These are phyloP conservation scores for Magnaporthales sp. DNA, from an alignment of 2,329 filamentous ascomycete species.

Conservation along the genomic window DNA sequence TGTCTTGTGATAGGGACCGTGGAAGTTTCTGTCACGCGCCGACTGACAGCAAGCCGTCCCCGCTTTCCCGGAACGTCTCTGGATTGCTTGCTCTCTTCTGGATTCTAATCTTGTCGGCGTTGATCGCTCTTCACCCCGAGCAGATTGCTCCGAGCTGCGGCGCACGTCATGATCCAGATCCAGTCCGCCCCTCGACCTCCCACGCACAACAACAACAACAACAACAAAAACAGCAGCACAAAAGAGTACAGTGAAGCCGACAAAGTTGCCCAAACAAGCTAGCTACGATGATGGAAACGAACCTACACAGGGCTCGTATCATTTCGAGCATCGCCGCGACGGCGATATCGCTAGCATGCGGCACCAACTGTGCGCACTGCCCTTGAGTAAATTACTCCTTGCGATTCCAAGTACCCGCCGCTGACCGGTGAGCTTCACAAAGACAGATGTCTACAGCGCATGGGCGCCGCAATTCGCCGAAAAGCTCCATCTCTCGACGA, in stretches of 20 bases:
- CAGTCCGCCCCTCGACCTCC: not conserved
- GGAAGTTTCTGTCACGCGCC: not conserved
- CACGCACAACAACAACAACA: not conserved
- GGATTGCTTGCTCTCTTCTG: not conserved
- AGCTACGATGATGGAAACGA: slow-evolving; percentile 18
- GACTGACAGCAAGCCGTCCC: not conserved
- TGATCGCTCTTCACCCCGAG: not conserved
- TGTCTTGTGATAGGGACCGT: not conserved
- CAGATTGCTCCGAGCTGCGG: not conserved
- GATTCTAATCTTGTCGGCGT: not conserved
- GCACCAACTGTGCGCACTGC: slow-evolving; percentile 65
- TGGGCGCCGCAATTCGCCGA: slow-evolving; percentile 96
- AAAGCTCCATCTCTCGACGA: slow-evolving; percentile 78
- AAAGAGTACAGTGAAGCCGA: not conserved
- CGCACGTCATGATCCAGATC: not conserved
- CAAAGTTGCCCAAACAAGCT: not conserved
- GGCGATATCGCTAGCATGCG: slow-evolving; percentile 76
- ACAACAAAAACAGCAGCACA: not conserved
- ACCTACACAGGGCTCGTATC: slow-evolving; percentile 51
- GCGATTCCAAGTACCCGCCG: not conserved
- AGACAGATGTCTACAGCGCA: slow-evolving; percentile 94
- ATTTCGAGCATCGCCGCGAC: slow-evolving; percentile 81
- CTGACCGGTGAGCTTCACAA: not conserved
- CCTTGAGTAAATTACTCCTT: not conserved
- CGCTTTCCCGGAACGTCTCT: not conserved